Conservation (phyloP, 371 early-diverging fungal genomes). For the Mortierella sp. region DNA sequence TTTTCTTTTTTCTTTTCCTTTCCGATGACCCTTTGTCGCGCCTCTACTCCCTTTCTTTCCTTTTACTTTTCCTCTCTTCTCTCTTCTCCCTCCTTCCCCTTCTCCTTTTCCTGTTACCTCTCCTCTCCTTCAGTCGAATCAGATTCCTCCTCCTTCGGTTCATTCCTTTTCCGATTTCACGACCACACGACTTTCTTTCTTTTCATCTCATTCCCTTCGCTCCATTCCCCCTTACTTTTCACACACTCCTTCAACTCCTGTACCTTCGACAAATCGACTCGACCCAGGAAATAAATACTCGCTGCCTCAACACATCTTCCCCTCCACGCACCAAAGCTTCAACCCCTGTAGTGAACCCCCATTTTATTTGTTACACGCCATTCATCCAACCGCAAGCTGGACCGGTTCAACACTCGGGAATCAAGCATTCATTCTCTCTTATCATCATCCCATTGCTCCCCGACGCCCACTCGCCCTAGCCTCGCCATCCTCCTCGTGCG, state of each 20-base stretch:
- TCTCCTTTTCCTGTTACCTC: not conserved
- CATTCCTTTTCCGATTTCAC: constrained; percentile 6
- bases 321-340: not conserved
- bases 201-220: not conserved
- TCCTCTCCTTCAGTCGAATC: not conserved
- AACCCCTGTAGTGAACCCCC: not conserved
- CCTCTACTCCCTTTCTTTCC: not conserved
- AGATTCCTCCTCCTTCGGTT: not conserved
- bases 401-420: constrained; percentile 1
- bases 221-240: not conserved
- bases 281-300: not conserved
- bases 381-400: constrained; percentile 4
- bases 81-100: not conserved
- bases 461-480: not conserved
- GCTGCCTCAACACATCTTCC: not conserved
- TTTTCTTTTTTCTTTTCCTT: not conserved
- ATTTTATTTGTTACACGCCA: not conserved
- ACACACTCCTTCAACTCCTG: not conserved
- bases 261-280: not conserved
- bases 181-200: not conserved
- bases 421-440: not conserved
- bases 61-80: not conserved
- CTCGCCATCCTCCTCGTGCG: not conserved
- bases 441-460: constrained; percentile 1
- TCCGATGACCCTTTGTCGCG: not conserved